Evolutionary conservation across 768 basidiomycete genomes (phyloP), one percentile per base, ranked within the genome.

Genomic region (Lactarius tabidus): DNA sequence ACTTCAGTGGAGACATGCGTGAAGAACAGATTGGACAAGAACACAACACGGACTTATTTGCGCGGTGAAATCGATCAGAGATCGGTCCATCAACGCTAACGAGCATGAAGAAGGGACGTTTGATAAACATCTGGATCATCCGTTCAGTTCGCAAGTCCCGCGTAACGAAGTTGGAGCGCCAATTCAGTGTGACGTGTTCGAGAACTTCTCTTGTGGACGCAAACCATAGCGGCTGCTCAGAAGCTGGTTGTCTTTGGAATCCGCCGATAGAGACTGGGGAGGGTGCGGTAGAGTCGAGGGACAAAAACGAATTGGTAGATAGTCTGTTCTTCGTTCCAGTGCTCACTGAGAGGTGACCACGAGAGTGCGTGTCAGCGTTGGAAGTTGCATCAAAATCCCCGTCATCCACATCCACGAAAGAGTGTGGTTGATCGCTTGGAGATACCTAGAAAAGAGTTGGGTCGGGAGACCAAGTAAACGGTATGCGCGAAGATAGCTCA

Each of bases 31-130:
- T 38, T 33, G 14, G 26, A 52, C 35, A 12, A 18, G 33, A n/a
- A 45, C 7, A 48, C 41, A 33, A 29, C 17, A 64, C 62, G 55
- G 43, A 85, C 84, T 79, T 78, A 67, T 77, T 77, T 48, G 82
- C 82, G 33, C 93, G 84, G 62, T 74, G 72, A 75, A 82, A 97
- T 48, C 96, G 81, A 52, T 83, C 78, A 51, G 85, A 75, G 36
- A 95, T 72, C 0, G 95, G 95, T 0, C 93, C 96, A 67, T 98
- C 94, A 35, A 94, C 81, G 55, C 78, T 83, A 53, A 97, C 77
- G 28, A 98, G 82, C 73, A 98, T 78, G 74, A 97, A 94, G 74
- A 94, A 98, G 0, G 97, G 97, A 20, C 97, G 80, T 71, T 87
- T 94, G 39, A 84, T 74, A 72, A 97, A 98, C 57, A 81, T 76